Base-by-base conservation (phyloP, 139 green algal genomes). In the Chlorella sorokiniana region DNA sequence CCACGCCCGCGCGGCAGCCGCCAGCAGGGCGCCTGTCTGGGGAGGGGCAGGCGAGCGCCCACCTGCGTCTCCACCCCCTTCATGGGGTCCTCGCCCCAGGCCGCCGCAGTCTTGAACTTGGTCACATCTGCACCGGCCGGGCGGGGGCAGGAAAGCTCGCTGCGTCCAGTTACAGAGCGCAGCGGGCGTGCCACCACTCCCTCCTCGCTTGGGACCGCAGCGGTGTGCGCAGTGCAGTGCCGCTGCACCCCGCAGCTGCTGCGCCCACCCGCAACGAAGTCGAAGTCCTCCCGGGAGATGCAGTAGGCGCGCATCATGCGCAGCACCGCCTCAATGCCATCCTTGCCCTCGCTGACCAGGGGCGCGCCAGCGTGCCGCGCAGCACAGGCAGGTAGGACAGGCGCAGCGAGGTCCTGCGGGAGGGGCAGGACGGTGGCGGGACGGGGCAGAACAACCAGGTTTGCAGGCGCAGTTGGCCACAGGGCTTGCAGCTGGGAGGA, bases 371-470 rank as follows among this genome's bases (percentile, higher is more conserved):
- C 52, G 89, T 81, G 29, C 83, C 64, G 33, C 88, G 81, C 56
- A 99, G 86, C 38, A 90, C 78, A 22, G 91, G 90, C 48, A 95
- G 72, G 90, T 98, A 98, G 56, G 93, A 85, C 56, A 95, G 81
- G 14, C 94, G 88, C 78, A 97, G 45, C 23, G 40, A 67, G 4
- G 65, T 69, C 63, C 86, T 91, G 86, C 79, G 69, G 22, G 44
- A 73, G 41, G 71, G 68, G 79, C 79, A 83, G 45, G 41, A 42
- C 72, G 7, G 48, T 25, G 14, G 48, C 48, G 16, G 38, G 64
- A 18, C 61, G 38, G 65, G 20, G 65, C 35, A 4, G 20, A 33
- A n/a, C 35, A 20, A 40, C 31, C 25, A 29, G 31, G 29, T 20
- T 40, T 35, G 64, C 35, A 51, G 31, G 29, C 5, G 62, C n/a